These are phyloP conservation scores for Aspergillus fumigatiaffinis DNA, from an alignment of 2,329 filamentous ascomycete species.

Conservation along the genomic window DNA sequence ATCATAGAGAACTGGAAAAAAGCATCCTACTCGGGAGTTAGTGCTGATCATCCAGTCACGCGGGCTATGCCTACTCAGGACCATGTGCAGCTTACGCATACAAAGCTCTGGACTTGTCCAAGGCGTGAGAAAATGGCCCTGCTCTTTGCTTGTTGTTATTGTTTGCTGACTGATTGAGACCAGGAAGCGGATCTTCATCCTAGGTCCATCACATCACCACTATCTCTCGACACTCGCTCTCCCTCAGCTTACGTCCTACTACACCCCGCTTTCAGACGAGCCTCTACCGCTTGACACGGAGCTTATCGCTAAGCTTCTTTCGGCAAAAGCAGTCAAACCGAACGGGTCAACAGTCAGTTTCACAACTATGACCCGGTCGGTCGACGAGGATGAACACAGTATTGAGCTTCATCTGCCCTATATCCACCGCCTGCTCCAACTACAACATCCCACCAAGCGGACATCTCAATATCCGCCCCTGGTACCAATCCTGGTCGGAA, in stretches of 20 bases:
- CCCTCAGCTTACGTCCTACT: slow-evolving; percentile 60
- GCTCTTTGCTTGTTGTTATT: not conserved
- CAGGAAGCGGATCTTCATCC: slow-evolving; percentile 81
- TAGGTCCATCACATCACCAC: slow-evolving; percentile 88
- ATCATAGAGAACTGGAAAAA: not conserved
- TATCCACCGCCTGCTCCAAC: slow-evolving; percentile 71
- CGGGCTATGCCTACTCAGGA: slow-evolving; percentile 89
- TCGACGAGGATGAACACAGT: slow-evolving; percentile 83
- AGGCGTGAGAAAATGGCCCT: slow-evolving; percentile 51
- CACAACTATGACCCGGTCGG: slow-evolving; percentile 55
- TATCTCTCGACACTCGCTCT: slow-evolving; percentile 74
- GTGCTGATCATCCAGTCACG: slow-evolving; percentile 61
- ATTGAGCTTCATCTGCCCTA: slow-evolving; percentile 97
- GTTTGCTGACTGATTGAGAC: slow-evolving; percentile 5
- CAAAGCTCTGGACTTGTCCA: slow-evolving; percentile 76
- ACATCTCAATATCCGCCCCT: slow-evolving; percentile 64
- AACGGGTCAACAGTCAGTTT: slow-evolving; percentile 35
- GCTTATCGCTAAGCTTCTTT: slow-evolving; percentile 37
- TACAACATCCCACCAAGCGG: slow-evolving; percentile 47
- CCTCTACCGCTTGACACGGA: slow-evolving; percentile 44
- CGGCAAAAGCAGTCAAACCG: slow-evolving; percentile 24
- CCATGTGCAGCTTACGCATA: slow-evolving; percentile 93
- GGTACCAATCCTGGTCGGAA: slow-evolving; percentile 82
- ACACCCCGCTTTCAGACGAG: slow-evolving; percentile 41
- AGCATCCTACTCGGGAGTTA: not conserved